Percentiles rank a stretch among this genome's conserved stretches.
Evolutionary conservation across 352 stramenopile genomes (phyloP).

Genomic region (Globisporangium ultimum): DNA sequence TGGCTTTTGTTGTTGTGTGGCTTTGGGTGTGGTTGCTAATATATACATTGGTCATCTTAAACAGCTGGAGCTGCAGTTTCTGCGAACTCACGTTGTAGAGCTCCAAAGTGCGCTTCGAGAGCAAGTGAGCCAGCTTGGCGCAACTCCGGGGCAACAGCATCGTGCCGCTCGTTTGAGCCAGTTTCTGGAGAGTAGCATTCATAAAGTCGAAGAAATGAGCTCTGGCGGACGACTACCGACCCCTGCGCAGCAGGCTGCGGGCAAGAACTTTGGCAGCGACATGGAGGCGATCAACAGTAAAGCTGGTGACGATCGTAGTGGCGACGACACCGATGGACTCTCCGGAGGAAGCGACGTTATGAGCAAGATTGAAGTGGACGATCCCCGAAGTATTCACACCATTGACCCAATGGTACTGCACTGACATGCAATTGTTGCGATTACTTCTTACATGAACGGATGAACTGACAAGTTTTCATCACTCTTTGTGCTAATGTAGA

Average conservation of each 20-base stretch:
- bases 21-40: not conserved
- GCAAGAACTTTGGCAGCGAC: constrained; percentile 25
- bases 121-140: constrained; percentile 48
- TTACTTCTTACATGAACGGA: too few species aligned
- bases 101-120: constrained; percentile 69
- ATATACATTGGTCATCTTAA: not conserved
- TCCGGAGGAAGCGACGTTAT: constrained; percentile 32
- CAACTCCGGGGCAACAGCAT: constrained; percentile 35
- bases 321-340: constrained; percentile 39
- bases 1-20: not conserved
- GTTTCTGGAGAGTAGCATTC: constrained; percentile 68
- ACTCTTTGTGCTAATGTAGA: constrained; percentile 18
- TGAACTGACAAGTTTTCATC: not conserved
- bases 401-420: constrained; percentile 36
- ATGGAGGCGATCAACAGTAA: constrained; percentile 22
- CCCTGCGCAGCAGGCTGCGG: constrained; percentile 15
- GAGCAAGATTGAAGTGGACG: constrained; percentile 62
- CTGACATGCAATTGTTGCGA: too few species aligned
- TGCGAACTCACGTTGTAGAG: constrained; percentile 77
- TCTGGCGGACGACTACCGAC: constrained; percentile 38
- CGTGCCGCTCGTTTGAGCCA: constrained; percentile 42
- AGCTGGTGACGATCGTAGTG: constrained; percentile 29
- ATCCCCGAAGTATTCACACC: constrained; percentile 37
- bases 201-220: constrained; percentile 79
- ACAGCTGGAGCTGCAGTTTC: constrained; percentile 76